Conservation (phyloP, 352 stramenopile genomes). For the Ochromonadaceae sp. region DNA sequence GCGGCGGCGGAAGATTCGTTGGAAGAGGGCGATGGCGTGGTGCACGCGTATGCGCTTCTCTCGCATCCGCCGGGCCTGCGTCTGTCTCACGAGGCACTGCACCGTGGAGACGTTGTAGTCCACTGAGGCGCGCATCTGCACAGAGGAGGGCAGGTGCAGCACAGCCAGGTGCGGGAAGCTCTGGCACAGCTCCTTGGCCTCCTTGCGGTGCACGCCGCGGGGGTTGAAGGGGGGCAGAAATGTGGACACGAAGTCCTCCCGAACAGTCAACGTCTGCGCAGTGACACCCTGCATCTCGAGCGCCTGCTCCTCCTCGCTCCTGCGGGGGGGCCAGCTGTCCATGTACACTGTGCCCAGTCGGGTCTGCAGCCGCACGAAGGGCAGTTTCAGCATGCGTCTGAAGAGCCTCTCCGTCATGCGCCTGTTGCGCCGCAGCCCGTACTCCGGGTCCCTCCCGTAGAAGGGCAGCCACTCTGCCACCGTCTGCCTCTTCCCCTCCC, state of each 20-base stretch:
- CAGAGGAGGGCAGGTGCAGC: neutral
- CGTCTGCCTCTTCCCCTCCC: neutral
- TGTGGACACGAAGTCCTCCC: slow-evolving; percentile 4
- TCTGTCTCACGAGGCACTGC: neutral
- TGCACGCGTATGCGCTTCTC: neutral
- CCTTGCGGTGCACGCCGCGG: neutral
- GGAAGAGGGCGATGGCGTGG: neutral
- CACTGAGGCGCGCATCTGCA: neutral
- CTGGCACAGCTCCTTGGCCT: neutral
- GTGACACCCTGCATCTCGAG: no score
- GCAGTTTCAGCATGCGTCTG: neutral
- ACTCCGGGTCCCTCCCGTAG: slow-evolving; percentile 8
- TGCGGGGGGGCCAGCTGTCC: neutral
- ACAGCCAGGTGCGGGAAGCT: neutral
- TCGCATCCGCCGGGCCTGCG: neutral
- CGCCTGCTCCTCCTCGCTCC: neutral
- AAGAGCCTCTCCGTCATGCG: slow-evolving; percentile 13
- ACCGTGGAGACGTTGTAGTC: neutral
- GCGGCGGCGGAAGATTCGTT: slow-evolving; percentile 2
- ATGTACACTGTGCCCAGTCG: slow-evolving; percentile 7
- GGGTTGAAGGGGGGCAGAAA: neutral
- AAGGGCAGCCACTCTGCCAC: neutral
- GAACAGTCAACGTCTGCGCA: neutral
- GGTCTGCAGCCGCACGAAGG: neutral
- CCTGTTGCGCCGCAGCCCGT: neutral